phyloP scores from a whole-genome alignment of 441 rosid species.

The Adansonia grandidieri region DNA sequence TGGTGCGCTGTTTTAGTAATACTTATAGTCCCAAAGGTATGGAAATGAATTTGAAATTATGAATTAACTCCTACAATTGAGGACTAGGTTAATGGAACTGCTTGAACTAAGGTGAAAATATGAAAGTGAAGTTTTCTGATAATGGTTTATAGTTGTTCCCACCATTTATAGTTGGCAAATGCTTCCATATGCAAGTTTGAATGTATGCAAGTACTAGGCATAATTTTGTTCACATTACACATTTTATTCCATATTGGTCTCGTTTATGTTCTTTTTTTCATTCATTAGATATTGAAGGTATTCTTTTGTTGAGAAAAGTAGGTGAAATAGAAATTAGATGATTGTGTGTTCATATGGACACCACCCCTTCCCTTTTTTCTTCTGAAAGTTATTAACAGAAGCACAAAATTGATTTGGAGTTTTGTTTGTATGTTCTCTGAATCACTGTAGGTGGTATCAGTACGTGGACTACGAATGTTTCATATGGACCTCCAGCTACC shows the following conservation, averaged over 20 bases:
- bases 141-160: neutral
- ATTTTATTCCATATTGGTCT: slow-evolving; percentile 1
- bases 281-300: slow-evolving; percentile 9
- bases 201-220: neutral
- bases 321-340: slow-evolving; percentile 11
- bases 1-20: slow-evolving; percentile 66
- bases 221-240: neutral
- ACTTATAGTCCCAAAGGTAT: slow-evolving; percentile 67
- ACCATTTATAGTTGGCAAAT: slow-evolving; percentile 11
- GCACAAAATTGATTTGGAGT: slow-evolving; percentile 13
- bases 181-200: neutral
- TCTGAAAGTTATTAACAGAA: slow-evolving; percentile 7
- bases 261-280: neutral
- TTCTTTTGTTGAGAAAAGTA: slow-evolving; percentile 15
- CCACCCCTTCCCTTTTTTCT: neutral
- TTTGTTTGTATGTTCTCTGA: slow-evolving; percentile 15
- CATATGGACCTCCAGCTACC: slow-evolving; percentile 67
- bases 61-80: neutral
- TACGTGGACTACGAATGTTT: slow-evolving; percentile 56
- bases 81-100: slow-evolving; percentile 15
- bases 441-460: slow-evolving; percentile 49
- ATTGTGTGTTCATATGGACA: neutral
- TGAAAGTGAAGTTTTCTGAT: slow-evolving; percentile 16
- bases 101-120: neutral
- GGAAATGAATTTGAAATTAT: slow-evolving; percentile 12